Base-by-base conservation (phyloP, 176 grass and related monocot species). In the Elaeis guineensis region DNA sequence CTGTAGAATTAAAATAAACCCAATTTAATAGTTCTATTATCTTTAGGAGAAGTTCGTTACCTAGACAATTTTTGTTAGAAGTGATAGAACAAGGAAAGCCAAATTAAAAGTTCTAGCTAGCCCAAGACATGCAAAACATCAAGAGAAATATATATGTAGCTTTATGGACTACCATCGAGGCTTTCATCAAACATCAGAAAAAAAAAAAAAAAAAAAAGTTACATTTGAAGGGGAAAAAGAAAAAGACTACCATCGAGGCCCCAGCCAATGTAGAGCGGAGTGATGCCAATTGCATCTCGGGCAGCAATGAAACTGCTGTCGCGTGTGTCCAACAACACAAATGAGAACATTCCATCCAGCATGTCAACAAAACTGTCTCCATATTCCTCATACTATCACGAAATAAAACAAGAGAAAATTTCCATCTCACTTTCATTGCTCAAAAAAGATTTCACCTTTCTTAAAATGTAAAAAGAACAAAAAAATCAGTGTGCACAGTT, bases 261-360 rank as follows among this genome's bases (percentile, higher is more conserved):
- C 82, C 85, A 86, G 60, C 88, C 94, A 63, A 98, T 86, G 84
- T 98, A 98, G 59, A 98, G 94, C 3, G 94, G 81, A 75, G 86
- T 93, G 35, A 98, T 79, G 20, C 94, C 88, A 66, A 98, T 81
- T 21, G 94, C 94, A 64, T 98, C 94, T 18, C 94, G 94, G 2
- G 88, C 88, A 0, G 77, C 94, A 63, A 98, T 80, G 73, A 62
- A 92, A 25, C 81, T 86, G 57, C 69, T 79, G 66, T 71, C 76
- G 52, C 87, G 94, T 12, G 79, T 81, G 81, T 98, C 87, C 44
- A 81, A 79, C 30, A 98, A 67, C n/a, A 89, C 88, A 66, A 98
- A 93, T 32, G 88, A 74, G 88, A 98, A 98, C n/a, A 98, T 79
- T 9, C 94, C 94, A 67, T 98, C 94, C 57, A 98, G 66, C 88